Base-by-base conservation (phyloP, 2,329 filamentous ascomycete genomes). In the Penicillium freii region DNA sequence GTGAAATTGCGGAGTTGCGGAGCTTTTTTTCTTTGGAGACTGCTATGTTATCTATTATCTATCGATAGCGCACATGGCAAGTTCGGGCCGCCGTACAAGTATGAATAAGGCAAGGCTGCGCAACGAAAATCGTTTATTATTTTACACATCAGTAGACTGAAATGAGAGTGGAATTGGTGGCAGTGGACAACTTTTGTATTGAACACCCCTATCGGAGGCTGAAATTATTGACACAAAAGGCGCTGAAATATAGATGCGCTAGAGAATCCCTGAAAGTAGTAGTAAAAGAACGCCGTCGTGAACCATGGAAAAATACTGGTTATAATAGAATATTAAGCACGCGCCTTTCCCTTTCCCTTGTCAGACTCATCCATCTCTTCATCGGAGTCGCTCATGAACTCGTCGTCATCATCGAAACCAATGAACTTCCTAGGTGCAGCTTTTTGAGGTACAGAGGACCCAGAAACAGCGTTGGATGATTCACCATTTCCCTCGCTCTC, bases 401-500 rank as follows among this genome's bases (percentile, higher is more conserved):
- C 77, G 58, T 80, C 77, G 43, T 79, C 77, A 13, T 80, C 78
- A 59, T 81, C 78, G 54, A 80, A 81, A 1, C 78, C 78, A 50
- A 77, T 75, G 59, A 73, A 80, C 27, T 69, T 73, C 51, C 75
- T 65, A 7, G 72, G 65, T 2, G 71, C 66, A 23, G 70, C 53
- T 27, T 67, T 70, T 49, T 62, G 58, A 29, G 69, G 50, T 38
- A 64, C 66, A 57, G 72, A 62, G 46, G 69, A 61, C 19, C 63
- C 69, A 36, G 69, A 51, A 34, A 31, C 19, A 31, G 53, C 43
- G 17, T 43, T 51, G 9, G 60, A 57, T 9, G 58, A 55, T 27
- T 67, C n/a, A 54, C 60, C 72, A 60, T 71, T 70, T n/a, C 75
- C 73, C 9, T 74, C 71, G 9, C 72, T 76, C 51, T 73, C 75